A percentile compares a stretch with the other conserved stretches of the same genome.
phyloP scores from a whole-genome alignment of 2,329 filamentous ascomycete species.

The Nothophaeocryptopus gaeumannii region DNA sequence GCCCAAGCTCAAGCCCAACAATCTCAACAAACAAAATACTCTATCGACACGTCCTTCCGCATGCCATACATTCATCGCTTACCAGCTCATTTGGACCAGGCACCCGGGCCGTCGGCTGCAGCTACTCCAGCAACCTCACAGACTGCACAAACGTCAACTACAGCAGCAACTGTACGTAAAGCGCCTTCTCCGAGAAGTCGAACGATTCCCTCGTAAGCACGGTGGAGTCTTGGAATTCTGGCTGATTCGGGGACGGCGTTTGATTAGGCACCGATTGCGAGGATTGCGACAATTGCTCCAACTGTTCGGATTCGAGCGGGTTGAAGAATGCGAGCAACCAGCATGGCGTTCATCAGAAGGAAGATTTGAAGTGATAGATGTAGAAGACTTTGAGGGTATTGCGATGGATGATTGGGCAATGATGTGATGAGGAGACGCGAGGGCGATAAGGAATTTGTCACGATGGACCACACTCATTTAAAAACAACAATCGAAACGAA shows the following conservation, averaged over 20 bases:
- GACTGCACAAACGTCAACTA: not conserved
- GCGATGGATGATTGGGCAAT: too few species aligned
- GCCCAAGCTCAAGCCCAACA: too few species aligned
- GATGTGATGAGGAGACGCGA: too few species aligned
- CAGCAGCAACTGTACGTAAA: not conserved
- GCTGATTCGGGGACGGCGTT: not conserved
- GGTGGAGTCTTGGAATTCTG: too few species aligned
- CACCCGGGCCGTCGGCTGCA: not conserved
- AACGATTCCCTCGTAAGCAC: not conserved
- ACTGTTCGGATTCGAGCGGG: constrained; percentile 1
- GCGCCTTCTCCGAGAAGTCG: too few species aligned
- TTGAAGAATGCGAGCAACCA: constrained; percentile 1
- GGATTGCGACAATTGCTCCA: constrained; percentile 2
- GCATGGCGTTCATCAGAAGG: not conserved
- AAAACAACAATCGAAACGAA: too few species aligned
- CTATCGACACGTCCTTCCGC: not conserved
- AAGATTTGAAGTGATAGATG: too few species aligned
- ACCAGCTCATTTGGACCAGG: not conserved
- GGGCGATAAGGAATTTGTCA: too few species aligned
- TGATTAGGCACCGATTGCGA: not conserved
- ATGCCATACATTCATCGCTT: constrained; percentile 7
- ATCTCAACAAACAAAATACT: too few species aligned
- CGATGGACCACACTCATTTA: too few species aligned
- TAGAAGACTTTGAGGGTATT: too few species aligned
- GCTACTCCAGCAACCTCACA: not conserved